A percentile compares a stretch with the other conserved stretches of the same genome.
These are phyloP conservation scores for Tulasnella sp. DNA, from an alignment of 768 basidiomycete genomes.

Conservation along the genomic window DNA sequence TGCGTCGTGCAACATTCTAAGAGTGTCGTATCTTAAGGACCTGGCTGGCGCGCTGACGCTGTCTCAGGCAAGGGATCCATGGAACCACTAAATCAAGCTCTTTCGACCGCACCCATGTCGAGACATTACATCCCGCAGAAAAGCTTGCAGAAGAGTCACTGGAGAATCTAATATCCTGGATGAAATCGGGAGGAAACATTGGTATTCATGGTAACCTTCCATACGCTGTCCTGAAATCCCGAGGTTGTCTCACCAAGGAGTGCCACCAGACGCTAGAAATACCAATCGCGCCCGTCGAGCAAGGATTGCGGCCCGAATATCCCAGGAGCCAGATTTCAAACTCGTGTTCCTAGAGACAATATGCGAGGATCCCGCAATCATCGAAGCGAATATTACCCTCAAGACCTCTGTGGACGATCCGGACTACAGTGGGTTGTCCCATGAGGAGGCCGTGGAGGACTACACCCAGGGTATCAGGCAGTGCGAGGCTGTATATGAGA, in stretches of 20 bases:
- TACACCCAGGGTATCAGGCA: conserved; percentile 85
- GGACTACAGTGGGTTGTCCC: conserved; percentile 87
- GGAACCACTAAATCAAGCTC: conserved; percentile 88
- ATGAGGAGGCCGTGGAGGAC: conserved; percentile 80
- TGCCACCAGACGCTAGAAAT: conserved; percentile 83
- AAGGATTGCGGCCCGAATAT: conserved; percentile 77
- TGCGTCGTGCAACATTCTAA: conserved; percentile 30
- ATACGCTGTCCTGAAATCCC: neutral
- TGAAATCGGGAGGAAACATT: conserved; percentile 93
- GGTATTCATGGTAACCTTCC: conserved; percentile 76
- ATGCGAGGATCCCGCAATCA: conserved; percentile 89
- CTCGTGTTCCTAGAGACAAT: conserved; percentile 92
- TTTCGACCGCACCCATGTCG: conserved; percentile 80
- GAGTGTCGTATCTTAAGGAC: neutral
- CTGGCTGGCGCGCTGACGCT: neutral
- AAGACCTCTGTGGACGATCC: conserved; percentile 98
- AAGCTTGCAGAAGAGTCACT: conserved; percentile 84
- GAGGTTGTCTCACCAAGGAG: neutral
- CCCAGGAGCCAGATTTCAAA: conserved; percentile 65
- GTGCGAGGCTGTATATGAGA: conserved; percentile 94
- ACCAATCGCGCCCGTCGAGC: conserved; percentile 76
- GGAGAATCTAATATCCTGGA: conserved; percentile 92
- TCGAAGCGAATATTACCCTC: conserved; percentile 91
- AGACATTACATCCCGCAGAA: conserved; percentile 74
- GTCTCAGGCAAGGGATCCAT: conserved; percentile 65